phyloP scores from a whole-genome alignment of 164 flowering plant genomes.

The Santalum album region DNA sequence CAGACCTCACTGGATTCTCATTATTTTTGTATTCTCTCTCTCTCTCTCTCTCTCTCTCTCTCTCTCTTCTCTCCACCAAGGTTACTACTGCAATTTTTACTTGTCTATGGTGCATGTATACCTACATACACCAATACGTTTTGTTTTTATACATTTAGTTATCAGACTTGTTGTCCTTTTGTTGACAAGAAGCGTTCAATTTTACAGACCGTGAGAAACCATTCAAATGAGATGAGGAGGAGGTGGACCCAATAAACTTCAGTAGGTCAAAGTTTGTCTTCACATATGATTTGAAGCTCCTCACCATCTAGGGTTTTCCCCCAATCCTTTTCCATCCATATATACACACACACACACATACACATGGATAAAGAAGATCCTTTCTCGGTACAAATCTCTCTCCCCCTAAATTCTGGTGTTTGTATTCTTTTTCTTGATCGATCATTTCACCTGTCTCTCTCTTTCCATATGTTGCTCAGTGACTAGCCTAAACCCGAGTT shows the following conservation, averaged over 20 bases:
- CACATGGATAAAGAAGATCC: slow-evolving; percentile 61
- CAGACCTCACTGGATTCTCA: neutral
- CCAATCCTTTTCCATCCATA: neutral
- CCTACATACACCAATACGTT: no score
- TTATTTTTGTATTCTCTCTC: no score
- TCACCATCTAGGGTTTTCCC: neutral
- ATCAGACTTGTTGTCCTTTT: no score
- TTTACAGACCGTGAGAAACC: no score
- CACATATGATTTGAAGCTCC: slow-evolving; percentile 7
- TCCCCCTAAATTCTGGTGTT: slow-evolving; percentile 1
- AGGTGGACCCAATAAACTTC: slow-evolving; percentile 1
- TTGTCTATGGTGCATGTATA: no score
- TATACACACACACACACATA: neutral
- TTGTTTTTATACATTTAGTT: no score
- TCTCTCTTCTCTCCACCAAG: no score
- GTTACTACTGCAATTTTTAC: no score
- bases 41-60: no score
- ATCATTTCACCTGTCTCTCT: slow-evolving; percentile 10
- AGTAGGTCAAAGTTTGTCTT: slow-evolving; percentile 10
- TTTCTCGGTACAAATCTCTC: slow-evolving; percentile 36
- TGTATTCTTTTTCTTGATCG: slow-evolving; percentile 8
- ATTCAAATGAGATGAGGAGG: slow-evolving; percentile 6
- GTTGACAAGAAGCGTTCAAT: no score
- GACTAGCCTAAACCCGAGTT: slow-evolving; percentile 7
- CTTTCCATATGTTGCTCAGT: no score